Evolutionary conservation across 2,329 filamentous ascomycete genomes (phyloP), one percentile per base, ranked within the genome.

Genomic region (Neofusicoccum parvum): DNA sequence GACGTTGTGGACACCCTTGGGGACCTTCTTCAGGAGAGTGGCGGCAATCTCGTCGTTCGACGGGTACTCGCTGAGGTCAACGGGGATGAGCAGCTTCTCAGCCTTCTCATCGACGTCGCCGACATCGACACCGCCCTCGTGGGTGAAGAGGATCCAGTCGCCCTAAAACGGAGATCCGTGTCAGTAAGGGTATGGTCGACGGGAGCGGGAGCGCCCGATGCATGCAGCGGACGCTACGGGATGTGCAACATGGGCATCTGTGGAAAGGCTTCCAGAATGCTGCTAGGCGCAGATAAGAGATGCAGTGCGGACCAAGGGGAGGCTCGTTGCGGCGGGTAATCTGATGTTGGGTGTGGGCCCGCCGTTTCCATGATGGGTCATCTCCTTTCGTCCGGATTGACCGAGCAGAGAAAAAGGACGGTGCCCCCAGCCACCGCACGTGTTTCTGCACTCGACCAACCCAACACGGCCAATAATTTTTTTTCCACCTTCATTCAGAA

Each of bases 71-170:
- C 89, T 87, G 69, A 99, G 90, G 82, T 98, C 94, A 75, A 99
- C 95, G 73, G 95, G 94, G 75, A 99, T 93, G 78, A 99, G 85
- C 69, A 99, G 88, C 90, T 98, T 99, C 88, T 98, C 92, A 70
- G 95, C 95, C 87, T 99, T 99, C 70, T 89, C 93, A 76, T 99
- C 95, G 72, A 99, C 95, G 88, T 99, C 95, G 80, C 95, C 95
- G 74, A 99, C 95, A 82, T 99, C 95, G 72, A 99, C 94, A 91
- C 95, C 95, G 86, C 95, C 95, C 84, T 99, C 95, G 84, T 99
- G 93, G 76, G 94, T 97, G 87, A 99, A 99, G 77, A 99, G 92
- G 79, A 99, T 97, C 93, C 94, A 98, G 83, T 99, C 95, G 78
- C 95, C 95, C 95, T 98, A 79, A 68, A 69, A 66, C 68, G 70